Conservation (phyloP, 2,329 filamentous ascomycete species). For the Colletotrichum sansevieriae region DNA sequence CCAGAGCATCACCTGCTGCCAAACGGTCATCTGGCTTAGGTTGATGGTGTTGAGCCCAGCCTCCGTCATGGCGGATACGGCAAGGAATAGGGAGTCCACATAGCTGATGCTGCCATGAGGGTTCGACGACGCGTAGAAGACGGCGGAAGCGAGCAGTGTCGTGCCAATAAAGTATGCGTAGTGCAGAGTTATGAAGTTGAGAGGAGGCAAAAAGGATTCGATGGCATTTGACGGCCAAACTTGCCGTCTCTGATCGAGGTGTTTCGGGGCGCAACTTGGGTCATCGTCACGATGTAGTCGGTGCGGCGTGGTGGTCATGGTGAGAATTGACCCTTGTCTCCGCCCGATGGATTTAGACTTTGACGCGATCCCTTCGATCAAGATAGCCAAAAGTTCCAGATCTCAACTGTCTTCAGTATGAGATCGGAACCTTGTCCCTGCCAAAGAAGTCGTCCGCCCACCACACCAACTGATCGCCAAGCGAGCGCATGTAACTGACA, state of each 20-base stretch:
- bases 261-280: too few species aligned
- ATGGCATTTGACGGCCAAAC: background rate
- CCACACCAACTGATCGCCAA: background rate
- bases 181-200: conserved; percentile 75
- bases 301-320: background rate
- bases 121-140: conserved; percentile 72
- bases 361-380: background rate
- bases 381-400: background rate
- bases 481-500: background rate
- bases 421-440: background rate
- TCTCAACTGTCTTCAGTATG: background rate
- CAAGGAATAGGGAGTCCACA: conserved; percentile 75
- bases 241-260: background rate
- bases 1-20: conserved; percentile 76
- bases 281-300: background rate
- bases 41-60: conserved; percentile 78
- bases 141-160: conserved; percentile 66
- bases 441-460: background rate
- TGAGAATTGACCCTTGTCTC: background rate
- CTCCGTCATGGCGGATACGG: conserved; percentile 75
- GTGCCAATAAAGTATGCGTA: conserved; percentile 75
- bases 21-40: conserved; percentile 73
- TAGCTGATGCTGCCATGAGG: conserved; percentile 67
- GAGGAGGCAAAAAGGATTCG: conserved; percentile 49
- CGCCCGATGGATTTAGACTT: conserved; percentile 6